phyloP scores from a whole-genome alignment of 1,284 basidiomycete species.

The Somion occarium region DNA sequence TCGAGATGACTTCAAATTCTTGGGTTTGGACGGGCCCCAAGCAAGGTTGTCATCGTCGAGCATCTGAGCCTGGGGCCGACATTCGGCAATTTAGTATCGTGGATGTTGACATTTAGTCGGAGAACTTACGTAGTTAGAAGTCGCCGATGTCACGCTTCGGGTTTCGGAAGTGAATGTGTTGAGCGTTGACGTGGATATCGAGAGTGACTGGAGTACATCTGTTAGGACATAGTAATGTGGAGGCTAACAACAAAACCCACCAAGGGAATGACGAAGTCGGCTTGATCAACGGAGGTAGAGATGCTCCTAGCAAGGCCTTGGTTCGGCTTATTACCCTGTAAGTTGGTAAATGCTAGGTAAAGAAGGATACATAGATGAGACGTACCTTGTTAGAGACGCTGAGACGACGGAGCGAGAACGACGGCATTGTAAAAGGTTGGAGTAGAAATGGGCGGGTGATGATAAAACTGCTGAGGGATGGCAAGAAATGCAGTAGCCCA shows the following conservation, averaged over 20 bases:
- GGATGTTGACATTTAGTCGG: neutral
- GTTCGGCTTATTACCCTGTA: neutral
- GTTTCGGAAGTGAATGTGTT: neutral
- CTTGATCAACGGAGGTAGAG: neutral
- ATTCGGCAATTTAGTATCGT: too few species aligned
- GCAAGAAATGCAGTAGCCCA: neutral
- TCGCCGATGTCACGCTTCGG: neutral
- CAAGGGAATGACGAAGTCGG: neutral
- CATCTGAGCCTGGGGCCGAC: constrained; percentile 23
- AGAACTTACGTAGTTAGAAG: neutral
- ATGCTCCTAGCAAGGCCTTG: neutral
- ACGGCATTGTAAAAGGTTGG: neutral
- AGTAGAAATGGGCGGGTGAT: neutral
- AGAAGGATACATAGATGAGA: neutral
- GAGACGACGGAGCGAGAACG: neutral
- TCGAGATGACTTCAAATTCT: neutral
- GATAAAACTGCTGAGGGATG: neutral
- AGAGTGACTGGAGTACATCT: neutral
- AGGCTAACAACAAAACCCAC: neutral
- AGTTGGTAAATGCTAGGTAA: too few species aligned
- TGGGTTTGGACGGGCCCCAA: constrained; percentile 20
- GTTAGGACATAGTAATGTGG: neutral
- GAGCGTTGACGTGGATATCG: neutral
- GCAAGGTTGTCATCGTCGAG: constrained; percentile 27
- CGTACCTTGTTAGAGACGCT: neutral